These are phyloP conservation scores for Murraya koenigii DNA, from an alignment of 345 rosid genomes.

Conservation along the genomic window DNA sequence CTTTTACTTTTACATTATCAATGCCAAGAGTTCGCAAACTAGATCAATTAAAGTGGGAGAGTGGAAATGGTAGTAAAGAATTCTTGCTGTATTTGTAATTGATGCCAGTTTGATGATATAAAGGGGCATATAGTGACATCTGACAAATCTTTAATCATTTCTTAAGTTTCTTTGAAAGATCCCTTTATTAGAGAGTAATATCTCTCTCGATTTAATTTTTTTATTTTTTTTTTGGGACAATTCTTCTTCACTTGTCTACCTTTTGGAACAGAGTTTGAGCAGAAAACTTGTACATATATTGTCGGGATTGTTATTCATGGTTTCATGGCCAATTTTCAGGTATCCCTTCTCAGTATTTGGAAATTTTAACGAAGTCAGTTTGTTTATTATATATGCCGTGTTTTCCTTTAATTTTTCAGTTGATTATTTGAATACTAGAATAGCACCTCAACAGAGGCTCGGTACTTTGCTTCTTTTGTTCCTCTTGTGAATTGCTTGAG, in stretches of 20 bases:
- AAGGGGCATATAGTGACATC: neutral
- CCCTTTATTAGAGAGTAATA: neutral
- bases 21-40: neutral
- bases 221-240: neutral
- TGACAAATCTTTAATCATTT: neutral
- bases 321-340: constrained; percentile 93
- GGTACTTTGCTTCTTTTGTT: constrained; percentile 75
- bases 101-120: neutral
- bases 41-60: neutral
- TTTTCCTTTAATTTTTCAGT: neutral
- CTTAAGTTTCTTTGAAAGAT: neutral
- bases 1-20: neutral
- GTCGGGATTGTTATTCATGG: constrained; percentile 71
- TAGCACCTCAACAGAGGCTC: constrained; percentile 68
- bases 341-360: constrained; percentile 11
- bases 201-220: neutral
- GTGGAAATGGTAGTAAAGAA: neutral
- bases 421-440: constrained; percentile 37
- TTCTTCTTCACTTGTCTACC: constrained; percentile 1
- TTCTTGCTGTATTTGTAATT: neutral
- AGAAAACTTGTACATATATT: constrained; percentile 83
- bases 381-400: neutral
- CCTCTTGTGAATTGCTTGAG: constrained; percentile 69
- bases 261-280: constrained; percentile 57
- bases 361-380: neutral